phyloP scores from a whole-genome alignment of 2,329 filamentous ascomycete species.

The Chaetomiaceae sp. region DNA sequence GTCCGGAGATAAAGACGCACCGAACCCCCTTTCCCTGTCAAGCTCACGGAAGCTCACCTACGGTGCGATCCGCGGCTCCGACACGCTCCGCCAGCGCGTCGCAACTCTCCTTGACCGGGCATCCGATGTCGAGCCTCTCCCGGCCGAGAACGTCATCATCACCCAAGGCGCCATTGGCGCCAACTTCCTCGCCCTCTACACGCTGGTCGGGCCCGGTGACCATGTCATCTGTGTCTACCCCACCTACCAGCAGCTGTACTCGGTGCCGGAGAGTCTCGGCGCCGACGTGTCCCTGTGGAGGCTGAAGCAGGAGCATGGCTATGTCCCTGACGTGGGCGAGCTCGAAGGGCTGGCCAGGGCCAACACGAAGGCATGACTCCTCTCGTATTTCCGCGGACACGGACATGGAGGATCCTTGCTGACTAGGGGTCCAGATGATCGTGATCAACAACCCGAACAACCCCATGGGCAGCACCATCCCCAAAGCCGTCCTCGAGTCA shows the following conservation, averaged over 20 bases:
- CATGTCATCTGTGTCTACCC: slow-evolving; percentile 85
- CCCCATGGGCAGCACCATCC: slow-evolving; percentile 68
- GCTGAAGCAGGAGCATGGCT: slow-evolving; percentile 58
- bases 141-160: slow-evolving; percentile 62
- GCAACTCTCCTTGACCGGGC: slow-evolving; percentile 58
- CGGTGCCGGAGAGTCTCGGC: slow-evolving; percentile 67
- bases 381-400: not conserved
- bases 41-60: slow-evolving; percentile 67
- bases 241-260: slow-evolving; percentile 80
- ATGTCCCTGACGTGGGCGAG: slow-evolving; percentile 61
- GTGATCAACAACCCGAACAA: slow-evolving; percentile 72
- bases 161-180: slow-evolving; percentile 77
- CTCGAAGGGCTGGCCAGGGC: slow-evolving; percentile 59
- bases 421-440: slow-evolving; percentile 38
- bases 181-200: slow-evolving; percentile 77
- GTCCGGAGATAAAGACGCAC: slow-evolving; percentile 46
- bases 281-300: slow-evolving; percentile 76
- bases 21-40: slow-evolving; percentile 45
- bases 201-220: slow-evolving; percentile 66
- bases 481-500: slow-evolving; percentile 52
- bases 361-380: slow-evolving; percentile 63
- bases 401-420: not conserved
- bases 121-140: slow-evolving; percentile 36
- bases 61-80: slow-evolving; percentile 65
- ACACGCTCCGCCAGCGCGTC: slow-evolving; percentile 58